Base-by-base conservation (phyloP, 192 early-diverging fungal species). In the Podila clonocystis region DNA sequence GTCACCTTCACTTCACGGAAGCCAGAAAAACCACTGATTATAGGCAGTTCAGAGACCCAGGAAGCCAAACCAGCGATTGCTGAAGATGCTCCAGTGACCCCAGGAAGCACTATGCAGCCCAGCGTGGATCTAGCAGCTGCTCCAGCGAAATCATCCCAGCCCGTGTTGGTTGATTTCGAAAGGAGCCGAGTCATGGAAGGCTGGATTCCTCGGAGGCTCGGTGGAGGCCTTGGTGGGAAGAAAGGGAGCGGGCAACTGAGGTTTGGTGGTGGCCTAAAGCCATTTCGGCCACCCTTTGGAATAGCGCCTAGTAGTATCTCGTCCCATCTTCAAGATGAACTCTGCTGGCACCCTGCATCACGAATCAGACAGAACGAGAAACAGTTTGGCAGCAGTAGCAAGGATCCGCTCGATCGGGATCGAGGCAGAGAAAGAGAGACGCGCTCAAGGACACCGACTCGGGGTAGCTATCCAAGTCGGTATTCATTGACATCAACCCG, bases 191-290 rank as follows among this genome's bases (percentile, higher is more conserved):
- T 61, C 9, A 78, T 83, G 82, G 29, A 65, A 24, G 75, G 75
- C 9, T 83, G 82, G 82, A 33, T 78, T 4, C 82, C 82, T 62
- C 65, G 82, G 26, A 57, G 75, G 31, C 62, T 83, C 13, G 82
- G 82, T 17, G 82, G 82, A 31, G 82, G 82, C 33, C 78, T 78
- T 66, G 75, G 75, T 48, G 82, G 82, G 5, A 72, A 65, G 57
- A 83, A 83, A 48, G 71, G 73, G 31, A 83, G 82, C 45, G 82
- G 82, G 0, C 82, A 83, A 30, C 45, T 83, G 28, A 28, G 82
- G 33, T 83, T 83, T 63, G 82, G 82, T 24, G 74, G 70, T 9
- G 67, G 82, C 52, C 67, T 73, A 12, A 71, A 75, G 22, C 70
- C 70, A 0, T 83, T 83, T 48, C 61, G 72, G 33, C 12, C 52